Evolutionary conservation across 306 rosid species (phyloP).

Genomic region (Arachis hypogaea): DNA sequence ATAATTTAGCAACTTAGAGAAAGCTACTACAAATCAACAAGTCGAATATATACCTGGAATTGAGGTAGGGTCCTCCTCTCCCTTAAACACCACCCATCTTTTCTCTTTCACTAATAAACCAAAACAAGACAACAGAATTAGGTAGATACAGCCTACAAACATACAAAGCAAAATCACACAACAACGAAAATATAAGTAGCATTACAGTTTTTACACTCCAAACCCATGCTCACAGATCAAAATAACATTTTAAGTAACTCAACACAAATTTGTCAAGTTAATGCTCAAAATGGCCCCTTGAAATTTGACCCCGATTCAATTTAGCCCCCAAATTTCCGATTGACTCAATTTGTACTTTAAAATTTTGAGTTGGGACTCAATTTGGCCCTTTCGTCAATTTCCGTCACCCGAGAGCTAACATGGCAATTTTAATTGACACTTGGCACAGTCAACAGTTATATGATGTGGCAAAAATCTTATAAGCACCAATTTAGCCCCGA

Average conservation of each 20-base stretch:
- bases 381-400: no score
- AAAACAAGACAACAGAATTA: conserved; percentile 39
- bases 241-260: conserved; percentile 19
- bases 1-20: conserved; percentile 23
- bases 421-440: no score
- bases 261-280: neutral
- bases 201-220: conserved; percentile 21
- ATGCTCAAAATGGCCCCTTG: no score
- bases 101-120: conserved; percentile 81
- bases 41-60: conserved; percentile 68
- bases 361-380: no score
- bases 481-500: no score
- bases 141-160: conserved; percentile 11
- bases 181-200: neutral
- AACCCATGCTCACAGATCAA: conserved; percentile 14
- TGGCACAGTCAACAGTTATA: no score
- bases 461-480: no score
- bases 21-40: neutral
- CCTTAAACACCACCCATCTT: conserved; percentile 95
- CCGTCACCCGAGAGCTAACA: no score
- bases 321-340: no score
- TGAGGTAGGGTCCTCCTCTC: conserved; percentile 88
- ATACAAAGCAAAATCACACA: neutral
- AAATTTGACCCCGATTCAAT: no score
- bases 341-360: no score